phyloP scores from a whole-genome alignment of 2,329 filamentous ascomycete genomes.

The Lachnellula hyalina region DNA sequence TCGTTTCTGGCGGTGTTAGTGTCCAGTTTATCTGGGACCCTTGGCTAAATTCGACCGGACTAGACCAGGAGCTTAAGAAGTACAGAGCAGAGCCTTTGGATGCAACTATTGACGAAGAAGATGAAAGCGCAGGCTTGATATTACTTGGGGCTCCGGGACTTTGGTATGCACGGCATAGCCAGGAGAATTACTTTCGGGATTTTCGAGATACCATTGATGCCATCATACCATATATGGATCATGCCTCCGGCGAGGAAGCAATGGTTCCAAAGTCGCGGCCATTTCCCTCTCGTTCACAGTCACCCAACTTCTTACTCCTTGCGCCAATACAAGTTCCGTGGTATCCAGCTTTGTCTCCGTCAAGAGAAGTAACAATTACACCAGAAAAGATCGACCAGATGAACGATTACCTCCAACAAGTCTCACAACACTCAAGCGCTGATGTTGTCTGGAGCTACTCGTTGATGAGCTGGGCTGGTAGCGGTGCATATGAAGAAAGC shows the following conservation, averaged over 20 bases:
- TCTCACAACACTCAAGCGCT: constrained; percentile 36
- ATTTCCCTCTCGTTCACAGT: constrained; percentile 16
- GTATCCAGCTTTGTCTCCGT: constrained; percentile 27
- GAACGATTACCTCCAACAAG: constrained; percentile 45
- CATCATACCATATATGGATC: constrained; percentile 37
- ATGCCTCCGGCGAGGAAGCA: constrained; percentile 23
- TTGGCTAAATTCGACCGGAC: constrained; percentile 47
- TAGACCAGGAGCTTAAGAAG: constrained; percentile 37
- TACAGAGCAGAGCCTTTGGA: constrained; percentile 29
- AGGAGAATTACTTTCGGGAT: constrained; percentile 38
- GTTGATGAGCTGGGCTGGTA: constrained; percentile 39
- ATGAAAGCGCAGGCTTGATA: constrained; percentile 40
- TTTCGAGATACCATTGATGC: constrained; percentile 44
- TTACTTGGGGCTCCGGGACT: constrained; percentile 49
- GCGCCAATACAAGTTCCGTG: constrained; percentile 32
- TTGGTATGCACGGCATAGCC: constrained; percentile 48
- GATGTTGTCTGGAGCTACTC: constrained; percentile 47
- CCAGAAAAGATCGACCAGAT: constrained; percentile 45
- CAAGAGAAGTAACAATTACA: constrained; percentile 38
- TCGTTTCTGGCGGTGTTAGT: constrained; percentile 40
- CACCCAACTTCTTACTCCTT: constrained; percentile 27
- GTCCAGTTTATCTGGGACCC: constrained; percentile 60
- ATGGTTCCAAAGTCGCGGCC: constrained; percentile 15
- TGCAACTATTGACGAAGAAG: constrained; percentile 16
- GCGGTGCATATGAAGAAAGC: constrained; percentile 38